phyloP scores from a whole-genome alignment of 208 protist genomes.

The Leishmania aethiopica region DNA sequence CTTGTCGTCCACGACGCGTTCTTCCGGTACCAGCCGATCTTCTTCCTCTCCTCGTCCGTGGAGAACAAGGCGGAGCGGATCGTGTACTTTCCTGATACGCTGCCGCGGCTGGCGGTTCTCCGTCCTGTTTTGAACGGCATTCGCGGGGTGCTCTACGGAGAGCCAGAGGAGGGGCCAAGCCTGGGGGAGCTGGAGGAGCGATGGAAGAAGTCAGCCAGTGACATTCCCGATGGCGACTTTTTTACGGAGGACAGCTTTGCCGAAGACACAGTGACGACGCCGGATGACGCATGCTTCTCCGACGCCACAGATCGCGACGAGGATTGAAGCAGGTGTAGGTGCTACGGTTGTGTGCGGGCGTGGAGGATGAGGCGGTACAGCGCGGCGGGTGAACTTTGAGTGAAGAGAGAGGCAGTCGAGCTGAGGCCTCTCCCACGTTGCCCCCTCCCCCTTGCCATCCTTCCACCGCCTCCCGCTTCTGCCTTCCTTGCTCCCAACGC shows the following conservation, averaged over 20 bases:
- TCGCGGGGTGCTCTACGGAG: slow-evolving; percentile 73
- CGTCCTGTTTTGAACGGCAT: slow-evolving; percentile 67
- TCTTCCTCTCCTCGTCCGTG: slow-evolving; percentile 80
- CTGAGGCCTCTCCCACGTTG: neutral
- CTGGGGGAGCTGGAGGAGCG: slow-evolving; percentile 54
- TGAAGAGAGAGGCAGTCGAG: neutral
- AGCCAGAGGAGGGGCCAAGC: slow-evolving; percentile 60
- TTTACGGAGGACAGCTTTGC: slow-evolving; percentile 41
- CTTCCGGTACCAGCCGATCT: slow-evolving; percentile 79
- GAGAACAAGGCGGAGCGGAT: slow-evolving; percentile 60
- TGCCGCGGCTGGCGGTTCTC: slow-evolving; percentile 80
- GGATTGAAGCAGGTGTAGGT: neutral
- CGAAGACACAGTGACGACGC: slow-evolving; percentile 31
- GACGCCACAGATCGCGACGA: slow-evolving; percentile 18
- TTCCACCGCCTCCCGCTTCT: neutral
- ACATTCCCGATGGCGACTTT: slow-evolving; percentile 16
- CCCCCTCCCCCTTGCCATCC: neutral
- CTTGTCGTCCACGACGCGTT: slow-evolving; percentile 87
- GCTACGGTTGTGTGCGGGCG: neutral
- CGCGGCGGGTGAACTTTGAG: neutral
- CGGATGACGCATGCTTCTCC: slow-evolving; percentile 18
- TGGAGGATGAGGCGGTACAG: neutral
- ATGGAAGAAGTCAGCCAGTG: slow-evolving; percentile 19
- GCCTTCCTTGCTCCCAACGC: neutral
- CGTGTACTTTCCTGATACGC: slow-evolving; percentile 75